Evolutionary conservation across 2,329 filamentous ascomycete genomes (phyloP), one percentile per base, ranked within the genome.

Genomic region (Calonectria pseudoturangicola): DNA sequence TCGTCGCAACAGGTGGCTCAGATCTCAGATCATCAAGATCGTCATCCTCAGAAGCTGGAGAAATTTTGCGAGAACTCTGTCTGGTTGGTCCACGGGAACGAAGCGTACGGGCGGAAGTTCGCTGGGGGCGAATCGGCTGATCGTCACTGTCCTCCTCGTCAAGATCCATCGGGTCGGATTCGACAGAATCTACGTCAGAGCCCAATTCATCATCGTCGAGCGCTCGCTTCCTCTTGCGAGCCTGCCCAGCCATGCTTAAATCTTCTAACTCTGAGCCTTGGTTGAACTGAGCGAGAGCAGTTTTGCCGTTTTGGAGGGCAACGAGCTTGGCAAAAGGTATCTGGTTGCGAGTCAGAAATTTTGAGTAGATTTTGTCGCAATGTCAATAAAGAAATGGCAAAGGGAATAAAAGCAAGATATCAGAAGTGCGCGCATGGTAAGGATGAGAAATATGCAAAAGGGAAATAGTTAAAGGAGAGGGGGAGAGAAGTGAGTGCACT

Each of bases 161-260:
- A 8, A 81, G 16, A 0, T 81, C 80, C 76, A 81, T 81, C 30
- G 27, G 72, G 27, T 82, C 79, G 13, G 80, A 79, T 28, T 65
- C 71, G 18, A 74, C 66, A 41, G 78, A 78, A 9, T 79, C 74
- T 6, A 43, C 41, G 4, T 78, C 79, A n/a, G 81, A 79, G 25
- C 77, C 70, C 81, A 77, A 84, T 9, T 80, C 79, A 48, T 80
- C 79, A 47, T 82, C 77, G 3, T 80, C 76, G 2, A 74, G 58
- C 5, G 25, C 68, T 68, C 78, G 70, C 74, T 85, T 85, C 15
- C 84, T 82, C 67, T 85, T 85, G 39, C 75, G 77, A 48, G 71
- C 36, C 1, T 33, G 25, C 12, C 51, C 36, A n/a, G 73, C 67
- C 72, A 79, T 79, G 41, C 76, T 63, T 54, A 68, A 79, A 12